These are phyloP conservation scores for Quercus bicolor DNA, from an alignment of 306 rosid species.

Conservation along the genomic window DNA sequence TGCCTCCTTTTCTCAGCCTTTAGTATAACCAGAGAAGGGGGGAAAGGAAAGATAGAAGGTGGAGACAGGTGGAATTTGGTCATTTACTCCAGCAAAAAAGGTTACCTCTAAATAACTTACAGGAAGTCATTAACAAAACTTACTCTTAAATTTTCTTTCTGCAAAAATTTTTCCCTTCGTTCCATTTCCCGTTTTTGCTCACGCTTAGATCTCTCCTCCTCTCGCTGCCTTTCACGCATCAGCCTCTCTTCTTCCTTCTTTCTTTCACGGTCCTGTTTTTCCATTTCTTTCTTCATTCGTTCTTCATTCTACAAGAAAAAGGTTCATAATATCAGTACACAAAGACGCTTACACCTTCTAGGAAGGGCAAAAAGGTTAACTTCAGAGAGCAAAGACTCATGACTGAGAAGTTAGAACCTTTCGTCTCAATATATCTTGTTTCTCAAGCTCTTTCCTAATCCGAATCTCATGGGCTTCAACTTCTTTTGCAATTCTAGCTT, in stretches of 20 bases:
- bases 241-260: slow-evolving; percentile 93
- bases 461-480: slow-evolving; percentile 80
- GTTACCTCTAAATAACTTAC: slow-evolving; percentile 11
- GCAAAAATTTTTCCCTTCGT: slow-evolving; percentile 85
- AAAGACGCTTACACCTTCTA: background rate
- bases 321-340: slow-evolving; percentile 16
- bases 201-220: slow-evolving; percentile 83
- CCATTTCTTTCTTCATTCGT: slow-evolving; percentile 79
- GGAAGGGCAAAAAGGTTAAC: background rate
- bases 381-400: background rate
- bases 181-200: slow-evolving; percentile 86
- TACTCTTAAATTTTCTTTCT: slow-evolving; percentile 73
- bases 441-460: slow-evolving; percentile 87
- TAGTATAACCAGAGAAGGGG: slow-evolving; percentile 18
- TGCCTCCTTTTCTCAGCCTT: slow-evolving; percentile 87
- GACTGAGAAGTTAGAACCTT: slow-evolving; percentile 51
- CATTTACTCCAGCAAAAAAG: slow-evolving; percentile 15
- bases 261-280: slow-evolving; percentile 90
- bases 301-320: slow-evolving; percentile 66
- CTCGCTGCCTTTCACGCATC: slow-evolving; percentile 86
- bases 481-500: slow-evolving; percentile 63
- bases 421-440: slow-evolving; percentile 82
- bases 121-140: slow-evolving; percentile 25
- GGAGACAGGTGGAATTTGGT: background rate
- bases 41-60: slow-evolving; percentile 5